phyloP scores from a whole-genome alignment of 2,329 filamentous ascomycete species.

The Calonectria montana region DNA sequence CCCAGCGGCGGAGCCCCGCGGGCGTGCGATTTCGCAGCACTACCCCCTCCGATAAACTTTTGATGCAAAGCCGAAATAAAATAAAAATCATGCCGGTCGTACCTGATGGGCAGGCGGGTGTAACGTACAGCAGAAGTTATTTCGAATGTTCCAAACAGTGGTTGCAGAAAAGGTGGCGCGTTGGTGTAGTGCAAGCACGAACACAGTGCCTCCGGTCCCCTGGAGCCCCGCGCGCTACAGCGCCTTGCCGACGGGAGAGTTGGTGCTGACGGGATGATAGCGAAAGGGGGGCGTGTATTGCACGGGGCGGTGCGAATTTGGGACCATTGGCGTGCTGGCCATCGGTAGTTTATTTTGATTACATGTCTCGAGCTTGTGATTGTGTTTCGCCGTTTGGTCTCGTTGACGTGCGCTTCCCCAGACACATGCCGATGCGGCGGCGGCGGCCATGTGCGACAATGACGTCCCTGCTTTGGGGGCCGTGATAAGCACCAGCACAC shows the following conservation, averaged over 20 bases:
- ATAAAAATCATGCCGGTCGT: background rate
- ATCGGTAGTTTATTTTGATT: background rate
- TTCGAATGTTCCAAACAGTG: constrained; percentile 4
- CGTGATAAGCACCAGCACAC: background rate
- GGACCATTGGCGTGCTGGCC: too few species aligned
- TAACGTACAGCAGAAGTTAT: constrained; percentile 5
- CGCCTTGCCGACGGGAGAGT: background rate
- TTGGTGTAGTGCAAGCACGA: background rate
- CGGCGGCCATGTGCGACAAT: background rate
- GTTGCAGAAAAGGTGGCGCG: background rate
- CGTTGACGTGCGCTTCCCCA: background rate
- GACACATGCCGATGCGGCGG: background rate
- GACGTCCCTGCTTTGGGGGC: background rate
- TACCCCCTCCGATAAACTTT: background rate
- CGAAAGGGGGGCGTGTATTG: background rate
- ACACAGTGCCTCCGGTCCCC: background rate
- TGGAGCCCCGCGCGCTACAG: background rate
- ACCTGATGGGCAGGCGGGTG: background rate
- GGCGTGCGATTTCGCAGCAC: background rate
- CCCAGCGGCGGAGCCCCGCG: background rate
- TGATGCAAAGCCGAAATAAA: background rate
- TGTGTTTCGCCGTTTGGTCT: background rate
- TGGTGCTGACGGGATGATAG: background rate
- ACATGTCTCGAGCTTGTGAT: background rate
- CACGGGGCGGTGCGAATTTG: background rate